These are phyloP conservation scores for Vigna nakashimae DNA, from an alignment of 306 rosid species.

Conservation along the genomic window DNA sequence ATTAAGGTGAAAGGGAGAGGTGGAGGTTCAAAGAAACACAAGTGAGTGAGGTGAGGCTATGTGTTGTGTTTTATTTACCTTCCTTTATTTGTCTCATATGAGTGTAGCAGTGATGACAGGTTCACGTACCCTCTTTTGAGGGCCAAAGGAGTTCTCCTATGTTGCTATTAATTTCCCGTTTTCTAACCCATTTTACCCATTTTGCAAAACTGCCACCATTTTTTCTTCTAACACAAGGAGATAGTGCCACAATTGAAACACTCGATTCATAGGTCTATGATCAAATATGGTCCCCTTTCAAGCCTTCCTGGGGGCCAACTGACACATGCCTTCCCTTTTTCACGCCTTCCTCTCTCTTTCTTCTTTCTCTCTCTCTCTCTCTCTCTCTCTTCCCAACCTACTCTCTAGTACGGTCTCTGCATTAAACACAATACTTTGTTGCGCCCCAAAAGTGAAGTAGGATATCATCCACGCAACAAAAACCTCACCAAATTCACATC, in stretches of 20 bases:
- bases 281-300: slow-evolving; percentile 71
- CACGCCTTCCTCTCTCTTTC: slow-evolving; percentile 64
- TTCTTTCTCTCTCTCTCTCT: not conserved
- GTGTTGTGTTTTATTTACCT: slow-evolving; percentile 36
- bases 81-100: slow-evolving; percentile 54
- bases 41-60: slow-evolving; percentile 47
- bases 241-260: slow-evolving; percentile 33
- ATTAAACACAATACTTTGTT: slow-evolving; percentile 61
- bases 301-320: slow-evolving; percentile 61
- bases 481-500: slow-evolving; percentile 42
- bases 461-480: not conserved
- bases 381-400: not conserved
- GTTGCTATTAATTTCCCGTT: slow-evolving; percentile 40
- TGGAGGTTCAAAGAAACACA: slow-evolving; percentile 40
- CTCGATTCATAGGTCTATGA: slow-evolving; percentile 63
- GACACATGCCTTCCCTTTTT: slow-evolving; percentile 81
- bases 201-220: slow-evolving; percentile 31
- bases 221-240: not conserved
- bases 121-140: slow-evolving; percentile 50
- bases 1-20: slow-evolving; percentile 57
- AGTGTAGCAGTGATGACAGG: slow-evolving; percentile 53
- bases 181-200: slow-evolving; percentile 34
- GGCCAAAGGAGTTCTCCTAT: slow-evolving; percentile 47
- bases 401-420: slow-evolving; percentile 40
- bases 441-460: slow-evolving; percentile 65